Percentiles rank a stretch among this genome's conserved stretches.
Evolutionary conservation across 225 moss, liverwort and hornwort genomes (phyloP).

Genomic region (Straminergon stramineum): DNA sequence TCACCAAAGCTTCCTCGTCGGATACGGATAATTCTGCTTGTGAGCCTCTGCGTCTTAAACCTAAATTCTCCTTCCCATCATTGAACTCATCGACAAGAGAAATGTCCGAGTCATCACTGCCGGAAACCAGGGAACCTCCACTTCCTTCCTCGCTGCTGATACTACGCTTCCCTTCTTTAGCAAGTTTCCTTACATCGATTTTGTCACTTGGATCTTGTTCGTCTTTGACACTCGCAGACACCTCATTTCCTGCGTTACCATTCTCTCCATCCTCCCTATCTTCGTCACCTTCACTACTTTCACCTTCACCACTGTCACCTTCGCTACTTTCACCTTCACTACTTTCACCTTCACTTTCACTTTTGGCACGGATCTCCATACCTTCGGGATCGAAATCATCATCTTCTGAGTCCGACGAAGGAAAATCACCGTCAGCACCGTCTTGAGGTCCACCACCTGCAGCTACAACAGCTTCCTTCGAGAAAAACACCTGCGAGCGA

Average conservation of each 20-base stretch:
- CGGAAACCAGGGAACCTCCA: constrained; percentile 7
- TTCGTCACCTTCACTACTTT: constrained; percentile 8
- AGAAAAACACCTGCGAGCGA: constrained; percentile 44
- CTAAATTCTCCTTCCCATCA: constrained; percentile 12
- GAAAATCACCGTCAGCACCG: constrained; percentile 59
- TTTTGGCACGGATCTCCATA: constrained; percentile 17
- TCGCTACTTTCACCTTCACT: constrained; percentile 20
- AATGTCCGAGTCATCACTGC: constrained; percentile 30
- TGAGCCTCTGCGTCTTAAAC: constrained; percentile 14
- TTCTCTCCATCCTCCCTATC: constrained; percentile 8
- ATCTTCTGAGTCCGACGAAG: constrained; percentile 90
- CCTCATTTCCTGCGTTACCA: constrained; percentile 39
- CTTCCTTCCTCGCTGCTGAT: constrained; percentile 16
- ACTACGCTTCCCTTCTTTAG: constrained; percentile 11
- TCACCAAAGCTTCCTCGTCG: constrained; percentile 49
- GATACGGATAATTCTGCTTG: constrained; percentile 31
- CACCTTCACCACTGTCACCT: constrained; percentile 23
- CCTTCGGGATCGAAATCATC: constrained; percentile 82
- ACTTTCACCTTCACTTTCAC: constrained; percentile 24
- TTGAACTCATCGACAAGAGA: constrained; percentile 44
- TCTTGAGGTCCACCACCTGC: constrained; percentile 35
- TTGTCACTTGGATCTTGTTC: constrained; percentile 11
- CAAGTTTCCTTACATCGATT: constrained; percentile 9
- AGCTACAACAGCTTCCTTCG: constrained; percentile 40
- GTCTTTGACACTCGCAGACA: constrained; percentile 40